Base-by-base conservation (phyloP, 2,329 filamentous ascomycete species). In the Metarhizium anisopliae region DNA sequence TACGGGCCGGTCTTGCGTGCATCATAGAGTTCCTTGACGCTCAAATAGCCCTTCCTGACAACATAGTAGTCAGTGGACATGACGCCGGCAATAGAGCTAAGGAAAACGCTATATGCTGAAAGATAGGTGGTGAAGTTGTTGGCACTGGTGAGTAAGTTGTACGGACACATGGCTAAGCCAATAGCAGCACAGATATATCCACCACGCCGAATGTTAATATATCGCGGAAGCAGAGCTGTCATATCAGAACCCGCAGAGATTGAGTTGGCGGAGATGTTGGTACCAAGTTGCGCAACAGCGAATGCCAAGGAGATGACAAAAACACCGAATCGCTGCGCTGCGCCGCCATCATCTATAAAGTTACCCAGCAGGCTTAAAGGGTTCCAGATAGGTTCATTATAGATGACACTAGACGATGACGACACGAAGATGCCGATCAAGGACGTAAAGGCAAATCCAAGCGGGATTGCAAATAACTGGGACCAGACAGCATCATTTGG, bases 51-150 rank as follows among this genome's bases (percentile, higher is more conserved):
- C 57, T 81, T 85, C 56, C 92, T 87, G 5, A 96, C 89, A 55
- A 87, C 59, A 71, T 95, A 96, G 75, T 96, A 96, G 70, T 96
- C 92, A 62, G 79, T 82, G 58, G 91, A 77, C 74, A 96, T 94
- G 60, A 95, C 90, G n/a, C 92, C 92, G 0, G 90, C 91, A 59
- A 96, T 95, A 47, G 88, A 90, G 57, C 88, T 92, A n/a, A 96
- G 80, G 73, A 96, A 96, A 56, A 96, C 90, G 3, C 88, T 91
- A 75, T 96, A 96, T 1, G 92, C 87, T 1, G 89, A 94, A 1
- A 96, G 83, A 67, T 96, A 96, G 3, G 89, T 95, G 0, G 89
- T 94, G 74, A 96, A 96, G 71, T 86, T 85, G 75, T 93, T 95
- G 49, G 83, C 82, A 49, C 77, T 76, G 2, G 80, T 84, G 8